These are phyloP conservation scores for Wickerhamiella brachini DNA, from an alignment of 805 yeast genomes.

Conservation along the genomic window DNA sequence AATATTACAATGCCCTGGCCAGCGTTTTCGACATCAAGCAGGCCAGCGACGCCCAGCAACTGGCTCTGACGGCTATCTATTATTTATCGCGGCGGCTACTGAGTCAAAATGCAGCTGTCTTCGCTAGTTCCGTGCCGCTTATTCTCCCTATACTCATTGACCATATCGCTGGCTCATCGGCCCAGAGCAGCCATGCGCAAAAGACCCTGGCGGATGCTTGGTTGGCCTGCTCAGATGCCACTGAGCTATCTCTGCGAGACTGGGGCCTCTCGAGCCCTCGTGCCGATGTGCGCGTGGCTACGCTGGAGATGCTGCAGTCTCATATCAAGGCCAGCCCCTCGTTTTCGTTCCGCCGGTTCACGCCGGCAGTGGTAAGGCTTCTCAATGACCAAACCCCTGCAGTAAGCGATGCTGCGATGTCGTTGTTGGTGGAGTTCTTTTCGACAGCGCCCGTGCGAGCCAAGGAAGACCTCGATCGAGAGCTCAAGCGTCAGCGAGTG, in stretches of 20 bases:
- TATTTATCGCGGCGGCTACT: conserved; percentile 33
- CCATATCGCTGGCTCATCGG: conserved; percentile 5
- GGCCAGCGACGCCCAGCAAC: conserved; percentile 10
- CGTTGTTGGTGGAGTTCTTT: conserved; percentile 28
- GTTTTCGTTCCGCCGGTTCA: conserved; percentile 23
- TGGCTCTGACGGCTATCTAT: conserved; percentile 32
- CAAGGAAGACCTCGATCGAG: conserved; percentile 32
- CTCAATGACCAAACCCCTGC: conserved; percentile 17
- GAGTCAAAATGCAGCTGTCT: conserved; percentile 26
- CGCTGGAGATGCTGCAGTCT: conserved; percentile 16
- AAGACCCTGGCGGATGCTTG: conserved; percentile 25
- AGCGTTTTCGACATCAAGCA: conserved; percentile 7
- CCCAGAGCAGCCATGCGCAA: conserved; percentile 8
- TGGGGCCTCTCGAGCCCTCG: conserved; percentile 20
- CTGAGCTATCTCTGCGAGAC: conserved; percentile 23
- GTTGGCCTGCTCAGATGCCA: conserved; percentile 25
- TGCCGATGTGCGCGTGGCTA: conserved; percentile 16
- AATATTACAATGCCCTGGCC: conserved; percentile 19
- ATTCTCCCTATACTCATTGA: conserved; percentile 25
- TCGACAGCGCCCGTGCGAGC: conserved; percentile 28
- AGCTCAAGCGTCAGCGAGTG: conserved; percentile 24
- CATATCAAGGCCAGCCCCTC: conserved; percentile 18
- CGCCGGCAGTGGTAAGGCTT: conserved; percentile 22
- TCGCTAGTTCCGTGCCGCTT: conserved; percentile 21
- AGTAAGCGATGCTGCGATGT: conserved; percentile 18